Evolutionary conservation across 306 rosid species (phyloP), one percentile per base, ranked within the genome.

Genomic region (Geum urbanum): DNA sequence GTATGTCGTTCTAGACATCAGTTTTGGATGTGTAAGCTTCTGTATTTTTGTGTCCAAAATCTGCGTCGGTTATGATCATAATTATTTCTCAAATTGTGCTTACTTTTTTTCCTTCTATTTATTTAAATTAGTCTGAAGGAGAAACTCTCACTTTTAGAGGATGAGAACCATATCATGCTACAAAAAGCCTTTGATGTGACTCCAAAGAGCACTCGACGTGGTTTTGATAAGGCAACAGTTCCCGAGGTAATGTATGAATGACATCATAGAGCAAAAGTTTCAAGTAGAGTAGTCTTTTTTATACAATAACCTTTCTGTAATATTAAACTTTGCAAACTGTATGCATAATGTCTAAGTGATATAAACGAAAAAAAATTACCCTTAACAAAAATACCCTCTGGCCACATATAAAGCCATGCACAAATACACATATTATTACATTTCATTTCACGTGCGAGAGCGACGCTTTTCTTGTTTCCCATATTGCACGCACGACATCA

Each of bases 161-260:
- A 87, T 43, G 99, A 94, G 81, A 94, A 94, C 83, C 97, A 74
- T 0, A 77, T 94, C 72, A 84, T 94, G 78, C 91, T 92, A 47
- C 97, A 87, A 81, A 94, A 86, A 72, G 78, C 96, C 52, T 77
- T 87, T 72, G 82, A 49, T 80, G 85, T 81, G 59, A 71, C 99
- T 40, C 90, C 90, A 40, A 91, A 85, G 87, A 85, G 85, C 81
- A 86, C 53, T 72, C 95, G 84, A n/a, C 83, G 81, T 15, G 85
- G 79, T 68, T 66, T 74, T 79, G 87, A 85, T 6, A 91, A 81
- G 89, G 59, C 96, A 6, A 41, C 96, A 5, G 27, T 85, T 5
- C 69, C 95, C 11, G 97, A 91, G 84, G 96, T 94, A 81, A 82
- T 72, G 16, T 60, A 47, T 77, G 70, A n/a, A n/a, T n/a, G n/a